Evolutionary conservation across 2,329 filamentous ascomycete genomes (phyloP).

Genomic region (Fusarium vanettenii): DNA sequence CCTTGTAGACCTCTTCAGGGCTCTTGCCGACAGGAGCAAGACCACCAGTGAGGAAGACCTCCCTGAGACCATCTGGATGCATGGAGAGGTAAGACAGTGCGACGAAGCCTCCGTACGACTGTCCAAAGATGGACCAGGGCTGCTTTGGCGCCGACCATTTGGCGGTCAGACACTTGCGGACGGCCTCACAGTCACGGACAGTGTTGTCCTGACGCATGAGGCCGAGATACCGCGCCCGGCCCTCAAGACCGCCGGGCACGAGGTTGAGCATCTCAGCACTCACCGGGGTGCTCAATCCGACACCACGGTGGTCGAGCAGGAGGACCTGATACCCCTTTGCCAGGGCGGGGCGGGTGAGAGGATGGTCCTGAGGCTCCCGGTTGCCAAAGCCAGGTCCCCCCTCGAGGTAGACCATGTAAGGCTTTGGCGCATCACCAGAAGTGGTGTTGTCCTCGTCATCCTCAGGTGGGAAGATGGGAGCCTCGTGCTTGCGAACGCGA

Average conservation of each 20-base stretch:
- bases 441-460: conserved; percentile 32
- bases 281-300: conserved; percentile 85
- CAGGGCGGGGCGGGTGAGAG: conserved; percentile 77
- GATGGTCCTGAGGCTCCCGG: conserved; percentile 76
- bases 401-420: conserved; percentile 79
- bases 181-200: conserved; percentile 88
- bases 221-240: conserved; percentile 84
- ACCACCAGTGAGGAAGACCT: conserved; percentile 87
- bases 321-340: conserved; percentile 87
- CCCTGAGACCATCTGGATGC: conserved; percentile 80
- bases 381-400: conserved; percentile 88
- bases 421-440: conserved; percentile 53
- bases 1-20: conserved; percentile 80
- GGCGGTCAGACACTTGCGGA: conserved; percentile 78
- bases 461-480: conserved; percentile 63
- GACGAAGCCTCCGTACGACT: conserved; percentile 94
- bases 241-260: conserved; percentile 67
- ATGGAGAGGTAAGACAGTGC: conserved; percentile 85
- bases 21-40: conserved; percentile 79
- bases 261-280: conserved; percentile 75
- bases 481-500: conserved; percentile 75
- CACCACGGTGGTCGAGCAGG: conserved; percentile 91
- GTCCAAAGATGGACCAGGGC: conserved; percentile 88
- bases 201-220: conserved; percentile 91
- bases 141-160: conserved; percentile 76